Percentiles rank a stretch among this genome's conserved stretches.
Conservation (phyloP, 2,329 filamentous ascomycete genomes). For the Phaeosphaeria sp. region DNA sequence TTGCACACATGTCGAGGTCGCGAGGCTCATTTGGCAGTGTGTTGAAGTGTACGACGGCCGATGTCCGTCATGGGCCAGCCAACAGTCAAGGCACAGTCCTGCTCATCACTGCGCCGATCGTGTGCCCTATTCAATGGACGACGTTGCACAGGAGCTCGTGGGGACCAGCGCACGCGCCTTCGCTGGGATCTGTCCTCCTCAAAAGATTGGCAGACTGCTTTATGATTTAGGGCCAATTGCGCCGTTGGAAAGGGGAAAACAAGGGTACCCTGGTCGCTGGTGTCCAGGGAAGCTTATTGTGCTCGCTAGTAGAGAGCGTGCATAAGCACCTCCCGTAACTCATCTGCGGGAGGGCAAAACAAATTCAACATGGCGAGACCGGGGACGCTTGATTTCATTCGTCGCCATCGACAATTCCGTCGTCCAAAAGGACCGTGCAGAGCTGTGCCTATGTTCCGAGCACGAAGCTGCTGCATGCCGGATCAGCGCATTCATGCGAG, state of each 20-base stretch:
- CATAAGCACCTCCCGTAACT: conserved; percentile 32
- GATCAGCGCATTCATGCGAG: conserved; percentile 43
- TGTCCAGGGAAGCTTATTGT: conserved; percentile 39
- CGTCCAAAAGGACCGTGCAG: conserved; percentile 39
- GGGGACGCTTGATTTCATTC: conserved; percentile 36
- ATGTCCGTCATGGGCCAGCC: not conserved
- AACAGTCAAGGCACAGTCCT: conserved; percentile 9
- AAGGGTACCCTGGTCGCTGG: conserved; percentile 25
- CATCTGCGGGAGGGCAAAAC: conserved; percentile 29
- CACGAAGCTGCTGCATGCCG: conserved; percentile 36
- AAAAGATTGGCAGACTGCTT: conserved; percentile 31
- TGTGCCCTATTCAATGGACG: conserved; percentile 10
- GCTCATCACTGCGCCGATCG: conserved; percentile 1
- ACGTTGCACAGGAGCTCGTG: conserved; percentile 9
- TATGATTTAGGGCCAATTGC: conserved; percentile 28
- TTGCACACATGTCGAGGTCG: conserved; percentile 7
- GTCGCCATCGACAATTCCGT: conserved; percentile 29
- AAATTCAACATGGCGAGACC: conserved; percentile 39
- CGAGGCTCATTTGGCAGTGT: conserved; percentile 22
- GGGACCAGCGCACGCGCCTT: conserved; percentile 20
- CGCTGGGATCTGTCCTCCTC: conserved; percentile 32
- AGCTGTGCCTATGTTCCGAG: conserved; percentile 34
- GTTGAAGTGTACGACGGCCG: conserved; percentile 13
- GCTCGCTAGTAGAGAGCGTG: conserved; percentile 34
- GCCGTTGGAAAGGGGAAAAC: conserved; percentile 7